Evolutionary conservation across 257 asterid genomes (phyloP), one percentile per base, ranked within the genome.

Genomic region (Przewalskia tangutica): DNA sequence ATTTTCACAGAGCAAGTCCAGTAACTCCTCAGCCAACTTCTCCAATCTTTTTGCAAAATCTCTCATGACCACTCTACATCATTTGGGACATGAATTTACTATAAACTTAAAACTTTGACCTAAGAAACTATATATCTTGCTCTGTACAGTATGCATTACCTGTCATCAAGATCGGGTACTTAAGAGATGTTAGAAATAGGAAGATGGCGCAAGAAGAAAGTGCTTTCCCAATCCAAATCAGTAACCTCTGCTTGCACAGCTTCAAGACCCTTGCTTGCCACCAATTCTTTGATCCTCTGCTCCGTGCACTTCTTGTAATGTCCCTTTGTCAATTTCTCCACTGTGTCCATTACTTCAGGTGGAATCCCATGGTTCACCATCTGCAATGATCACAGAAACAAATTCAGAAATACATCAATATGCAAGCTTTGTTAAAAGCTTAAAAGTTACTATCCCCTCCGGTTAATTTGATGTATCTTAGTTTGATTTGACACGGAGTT

Each of bases 281-380:
- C 23, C 66, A 90, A 14, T 53, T 92, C 90, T 83, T 86, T 80
- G 85, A 92, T 91, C 44, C 73, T 55, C 0, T 89, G 86, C 82
- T 92, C 93, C 77, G 90, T 85, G 42, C 87, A 91, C 9, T 62
- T 58, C 88, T 87, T 90, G 91, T 92, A 92, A 86, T 91, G 90
- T 44, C 85, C 92, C 6, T 92, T 86, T 1, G 92, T 90, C 48
- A 90, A 81, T 56, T 84, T 86, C 85, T 90, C 92, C 84, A 92
- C 91, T 77, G 73, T 89, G 88, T 91, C 92, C 87, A 92, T 82
- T 4, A 89, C 87, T 89, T 90, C 91, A 83, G 84, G 89, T 5
- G 90, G 77, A 48, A 92, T 91, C 16, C 95, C 95, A 86, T 92
- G 97, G 62, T 91, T 91, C 82, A 88, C 81, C 88, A 91, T 76